Base-by-base conservation (phyloP, 257 asterid genomes). In the Nicotiana paniculata region DNA sequence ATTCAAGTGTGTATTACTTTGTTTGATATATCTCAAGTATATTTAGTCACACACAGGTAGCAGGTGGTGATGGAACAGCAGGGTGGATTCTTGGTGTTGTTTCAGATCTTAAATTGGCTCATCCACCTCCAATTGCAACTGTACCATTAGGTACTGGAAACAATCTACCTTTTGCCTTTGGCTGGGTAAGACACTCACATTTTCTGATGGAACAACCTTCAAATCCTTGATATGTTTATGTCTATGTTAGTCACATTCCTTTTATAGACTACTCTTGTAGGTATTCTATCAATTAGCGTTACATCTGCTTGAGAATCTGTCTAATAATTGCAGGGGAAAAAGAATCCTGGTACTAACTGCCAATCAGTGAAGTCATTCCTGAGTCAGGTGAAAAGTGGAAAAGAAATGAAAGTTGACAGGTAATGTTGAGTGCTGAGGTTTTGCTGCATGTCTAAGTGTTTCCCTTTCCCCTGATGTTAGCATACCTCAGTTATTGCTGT, bases 31-130 rank as follows among this genome's bases (percentile, higher is more conserved):
- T 83, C 82, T 80, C 28, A 81, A 48, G 37, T 81, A 46, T 80
- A 77, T 53, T 32, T 84, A 37, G 39, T 77, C 33, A 81, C 68
- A 26, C 85, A 26, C 85, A 96, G 98, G 99, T 94, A 80, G 98
- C 99, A 12, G 98, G 99, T 68, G 99, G 98, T 51, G 98, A 96
- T 89, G 99, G 99, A 64, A 96, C 98, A 7, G 98, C 99, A 77
- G 97, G 97, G 39, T 96, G 98, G 99, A 94, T 96, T 88, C 97
- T 94, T 30, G 98, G 98, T 65, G 98, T 93, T 78, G 92, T 96
- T 86, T 92, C 95, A 58, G 98, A 96, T 90, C 93, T 96, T 1
- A 94, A 88, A 85, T 85, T 94, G 76, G 85, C 97, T 70, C 89
- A 82, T 77, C 95, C 97, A 24, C 99, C 99, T 33, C 97, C 99